Conservation (phyloP, 257 asterid genomes). For the Handroanthus guayacan region DNA sequence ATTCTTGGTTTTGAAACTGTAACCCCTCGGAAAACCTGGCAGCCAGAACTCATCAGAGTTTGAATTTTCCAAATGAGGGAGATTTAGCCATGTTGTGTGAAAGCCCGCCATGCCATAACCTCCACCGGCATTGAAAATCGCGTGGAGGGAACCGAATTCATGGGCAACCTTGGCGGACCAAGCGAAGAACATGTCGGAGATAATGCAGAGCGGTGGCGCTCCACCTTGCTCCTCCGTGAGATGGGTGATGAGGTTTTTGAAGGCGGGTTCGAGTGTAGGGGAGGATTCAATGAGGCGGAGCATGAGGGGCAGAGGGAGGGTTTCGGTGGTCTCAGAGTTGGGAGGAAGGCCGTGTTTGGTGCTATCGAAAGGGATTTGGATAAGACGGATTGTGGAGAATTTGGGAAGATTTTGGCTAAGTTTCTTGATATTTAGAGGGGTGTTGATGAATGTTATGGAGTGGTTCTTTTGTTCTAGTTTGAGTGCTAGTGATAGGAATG, state of each 20-base stretch:
- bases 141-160: slow-evolving; percentile 38
- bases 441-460: slow-evolving; percentile 40
- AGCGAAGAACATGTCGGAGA: slow-evolving; percentile 50
- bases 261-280: slow-evolving; percentile 39
- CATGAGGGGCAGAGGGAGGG: slow-evolving; percentile 30
- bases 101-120: slow-evolving; percentile 47
- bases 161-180: slow-evolving; percentile 50
- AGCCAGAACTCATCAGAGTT: slow-evolving; percentile 22
- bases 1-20: slow-evolving; percentile 22
- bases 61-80: slow-evolving; percentile 31
- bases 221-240: slow-evolving; percentile 15
- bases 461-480: slow-evolving; percentile 32
- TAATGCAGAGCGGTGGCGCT: slow-evolving; percentile 35
- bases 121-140: slow-evolving; percentile 43
- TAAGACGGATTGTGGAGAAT: slow-evolving; percentile 32
- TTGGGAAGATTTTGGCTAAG: slow-evolving; percentile 16
- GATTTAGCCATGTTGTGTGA: slow-evolving; percentile 39
- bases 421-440: slow-evolving; percentile 40
- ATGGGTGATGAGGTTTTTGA: slow-evolving; percentile 32
- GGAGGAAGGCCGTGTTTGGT: slow-evolving; percentile 39
- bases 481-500: slow-evolving; percentile 43
- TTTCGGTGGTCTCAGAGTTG: slow-evolving; percentile 34
- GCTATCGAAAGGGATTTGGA: slow-evolving; percentile 41
- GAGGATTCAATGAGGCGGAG: slow-evolving; percentile 28
- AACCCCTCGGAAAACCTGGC: slow-evolving; percentile 43